Evolutionary conservation across 106 monocot genomes (phyloP).

Genomic region (Triglochin maritima): DNA sequence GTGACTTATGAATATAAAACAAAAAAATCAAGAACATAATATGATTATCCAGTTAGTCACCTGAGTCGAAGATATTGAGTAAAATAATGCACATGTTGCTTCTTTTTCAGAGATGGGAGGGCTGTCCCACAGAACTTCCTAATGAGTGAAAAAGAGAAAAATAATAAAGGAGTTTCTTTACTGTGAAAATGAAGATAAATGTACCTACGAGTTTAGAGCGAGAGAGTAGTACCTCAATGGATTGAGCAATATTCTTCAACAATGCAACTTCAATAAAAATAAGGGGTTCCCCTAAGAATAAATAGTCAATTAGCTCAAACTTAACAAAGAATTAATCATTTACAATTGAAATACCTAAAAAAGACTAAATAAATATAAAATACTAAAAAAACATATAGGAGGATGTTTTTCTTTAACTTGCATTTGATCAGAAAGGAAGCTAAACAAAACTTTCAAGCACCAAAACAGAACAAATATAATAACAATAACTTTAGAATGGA

Average conservation of each 20-base stretch:
- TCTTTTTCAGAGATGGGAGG: slow-evolving; percentile 60
- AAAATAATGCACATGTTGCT: slow-evolving; percentile 73
- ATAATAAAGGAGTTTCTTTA: not conserved
- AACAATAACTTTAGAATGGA: too few species aligned
- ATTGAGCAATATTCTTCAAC: slow-evolving; percentile 52
- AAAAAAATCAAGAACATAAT: not conserved
- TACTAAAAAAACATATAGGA: too few species aligned
- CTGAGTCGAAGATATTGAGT: slow-evolving; percentile 86
- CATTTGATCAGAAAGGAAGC: too few species aligned
- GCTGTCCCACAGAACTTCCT: slow-evolving; percentile 88
- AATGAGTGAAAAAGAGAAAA: not conserved
- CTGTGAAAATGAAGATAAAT: too few species aligned
- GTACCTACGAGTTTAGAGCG: not conserved
- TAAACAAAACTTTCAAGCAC: too few species aligned
- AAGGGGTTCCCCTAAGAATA: slow-evolving; percentile 58
- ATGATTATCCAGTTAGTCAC: slow-evolving; percentile 4
- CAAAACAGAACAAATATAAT: too few species aligned
- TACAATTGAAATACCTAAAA: too few species aligned
- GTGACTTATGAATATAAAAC: not conserved
- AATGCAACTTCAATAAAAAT: slow-evolving; percentile 95
- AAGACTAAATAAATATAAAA: too few species aligned
- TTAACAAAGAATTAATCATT: too few species aligned
- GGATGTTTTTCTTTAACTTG: too few species aligned
- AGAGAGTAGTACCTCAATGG: slow-evolving; percentile 38
- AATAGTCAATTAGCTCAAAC: not conserved